Evolutionary conservation across 1,284 basidiomycete species (phyloP), one percentile per base, ranked within the genome.

Genomic region (Porodaedalea pini): DNA sequence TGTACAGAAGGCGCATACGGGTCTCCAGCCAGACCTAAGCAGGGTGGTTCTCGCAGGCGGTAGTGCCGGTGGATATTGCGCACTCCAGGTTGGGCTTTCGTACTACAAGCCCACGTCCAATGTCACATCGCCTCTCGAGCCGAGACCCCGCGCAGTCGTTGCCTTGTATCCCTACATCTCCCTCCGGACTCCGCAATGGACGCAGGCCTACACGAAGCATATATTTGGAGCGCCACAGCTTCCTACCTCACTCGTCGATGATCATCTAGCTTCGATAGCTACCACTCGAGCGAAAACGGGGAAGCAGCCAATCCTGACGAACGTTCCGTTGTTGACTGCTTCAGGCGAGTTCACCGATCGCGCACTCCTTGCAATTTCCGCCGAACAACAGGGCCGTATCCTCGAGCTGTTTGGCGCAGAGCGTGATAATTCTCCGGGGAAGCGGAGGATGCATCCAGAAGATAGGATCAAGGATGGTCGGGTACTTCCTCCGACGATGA

Each of bases 11-110:
- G 51, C 19, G 39, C 15, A 37, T 40, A 34, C 41, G n/a, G 45
- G 53, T 19, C 36, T 51, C 8, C 37, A 36, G 34, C 36, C 54
- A 4, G 51, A 54, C 21, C 29, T 54, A n/a, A 21, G 29, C 31
- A 37, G 44, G 25, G 32, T 58, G 31, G 37, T 58, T 15, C n/a
- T 58, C 11, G 36, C 19, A 10, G 57, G 57, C 6, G 51, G 34
- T n/a, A 58, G 57, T 41, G 57, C 57, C 2, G 57, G 57, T 10
- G 57, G 57, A 8, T 58, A 58, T 31, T 47, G 40, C 34, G 57
- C 57, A 4, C 27, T 58, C 29, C 57, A 58, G 25, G 21, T 53
- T n/a, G 57, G 21, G 15, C 57, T 57, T 31, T 37, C 48, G n/a
- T 40, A 43, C 40, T 49, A 29, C 19, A 48, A 58, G 19, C 17